These are phyloP conservation scores for Rhodotorula paludigena DNA, from an alignment of 768 basidiomycete species.

Conservation along the genomic window DNA sequence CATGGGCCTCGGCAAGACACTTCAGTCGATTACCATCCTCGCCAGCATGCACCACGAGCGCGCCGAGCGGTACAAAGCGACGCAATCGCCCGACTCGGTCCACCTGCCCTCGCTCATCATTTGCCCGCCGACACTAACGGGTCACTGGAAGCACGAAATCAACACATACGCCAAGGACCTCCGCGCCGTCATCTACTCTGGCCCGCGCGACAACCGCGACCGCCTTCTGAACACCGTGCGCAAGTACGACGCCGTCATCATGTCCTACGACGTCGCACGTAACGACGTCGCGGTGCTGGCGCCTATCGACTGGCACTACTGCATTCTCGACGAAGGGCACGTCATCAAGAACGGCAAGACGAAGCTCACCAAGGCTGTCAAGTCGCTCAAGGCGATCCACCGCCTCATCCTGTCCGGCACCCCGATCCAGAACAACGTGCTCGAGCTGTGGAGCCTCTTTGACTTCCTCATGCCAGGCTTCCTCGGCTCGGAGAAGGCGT, in stretches of 20 bases:
- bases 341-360: conserved; percentile 99
- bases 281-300: conserved; percentile 79
- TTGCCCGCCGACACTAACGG: conserved; percentile 94
- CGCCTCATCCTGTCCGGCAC: conserved; percentile 93
- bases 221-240: conserved; percentile 62
- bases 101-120: conserved; percentile 91
- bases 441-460: conserved; percentile 97
- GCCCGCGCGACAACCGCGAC: conserved; percentile 73
- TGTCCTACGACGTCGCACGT: conserved; percentile 94
- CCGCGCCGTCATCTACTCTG: conserved; percentile 79
- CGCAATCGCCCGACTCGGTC: conserved; percentile 66
- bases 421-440: conserved; percentile 97
- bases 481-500: conserved; percentile 86
- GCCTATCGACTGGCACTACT: conserved; percentile 81
- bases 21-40: conserved; percentile 95
- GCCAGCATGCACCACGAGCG: conserved; percentile 91
- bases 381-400: conserved; percentile 81
- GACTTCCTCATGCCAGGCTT: conserved; percentile 99
- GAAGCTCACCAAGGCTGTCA: conserved; percentile 93
- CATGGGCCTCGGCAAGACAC: conserved; percentile 97
- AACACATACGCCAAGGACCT: conserved; percentile 83
- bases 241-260: conserved; percentile 83
- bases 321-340: conserved; percentile 96
- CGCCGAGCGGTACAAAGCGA: conserved; percentile 60
- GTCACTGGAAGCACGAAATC: conserved; percentile 99